Evolutionary conservation across 2,329 filamentous ascomycete species (phyloP).

Genomic region (Fusarium brevicatenulatum): DNA sequence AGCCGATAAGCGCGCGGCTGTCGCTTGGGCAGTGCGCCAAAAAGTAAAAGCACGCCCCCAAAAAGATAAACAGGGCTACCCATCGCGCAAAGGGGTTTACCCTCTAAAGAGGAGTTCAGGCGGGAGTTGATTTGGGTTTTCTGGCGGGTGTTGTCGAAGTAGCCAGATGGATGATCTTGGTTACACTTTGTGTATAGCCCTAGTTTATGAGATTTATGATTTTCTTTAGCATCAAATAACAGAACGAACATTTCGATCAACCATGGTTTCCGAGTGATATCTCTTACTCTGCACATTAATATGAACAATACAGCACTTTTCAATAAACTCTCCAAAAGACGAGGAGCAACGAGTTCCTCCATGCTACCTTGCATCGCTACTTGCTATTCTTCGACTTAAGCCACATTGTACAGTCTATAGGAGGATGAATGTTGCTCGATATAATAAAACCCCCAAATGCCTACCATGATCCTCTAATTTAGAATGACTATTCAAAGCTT

Average conservation of each 20-base stretch:
- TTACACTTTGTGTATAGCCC: constrained; percentile 38
- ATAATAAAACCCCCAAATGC: background rate
- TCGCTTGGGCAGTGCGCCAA: constrained; percentile 24
- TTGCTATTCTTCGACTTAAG: background rate
- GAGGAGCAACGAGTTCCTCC: background rate
- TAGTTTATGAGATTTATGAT: constrained; percentile 43
- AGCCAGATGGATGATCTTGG: constrained; percentile 37
- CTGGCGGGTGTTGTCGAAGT: constrained; percentile 40
- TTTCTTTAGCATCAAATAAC: constrained; percentile 41
- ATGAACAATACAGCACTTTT: background rate
- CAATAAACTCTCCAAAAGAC: background rate
- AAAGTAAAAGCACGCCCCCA: constrained; percentile 2
- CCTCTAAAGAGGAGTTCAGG: constrained; percentile 43
- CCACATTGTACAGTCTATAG: too few relatives aligned
- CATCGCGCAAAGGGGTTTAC: constrained; percentile 37
- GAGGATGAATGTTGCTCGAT: background rate
- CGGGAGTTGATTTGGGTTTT: constrained; percentile 43
- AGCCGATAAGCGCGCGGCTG: constrained; percentile 60
- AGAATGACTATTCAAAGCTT: too few relatives aligned
- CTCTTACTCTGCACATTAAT: background rate
- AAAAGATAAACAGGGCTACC: constrained; percentile 33
- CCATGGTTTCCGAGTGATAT: background rate
- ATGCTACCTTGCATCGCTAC: background rate
- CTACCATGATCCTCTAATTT: background rate
- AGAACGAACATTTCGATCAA: constrained; percentile 37